Evolutionary conservation across 768 basidiomycete genomes (phyloP), one percentile per base, ranked within the genome.

Genomic region (Boletus eberwhitei): DNA sequence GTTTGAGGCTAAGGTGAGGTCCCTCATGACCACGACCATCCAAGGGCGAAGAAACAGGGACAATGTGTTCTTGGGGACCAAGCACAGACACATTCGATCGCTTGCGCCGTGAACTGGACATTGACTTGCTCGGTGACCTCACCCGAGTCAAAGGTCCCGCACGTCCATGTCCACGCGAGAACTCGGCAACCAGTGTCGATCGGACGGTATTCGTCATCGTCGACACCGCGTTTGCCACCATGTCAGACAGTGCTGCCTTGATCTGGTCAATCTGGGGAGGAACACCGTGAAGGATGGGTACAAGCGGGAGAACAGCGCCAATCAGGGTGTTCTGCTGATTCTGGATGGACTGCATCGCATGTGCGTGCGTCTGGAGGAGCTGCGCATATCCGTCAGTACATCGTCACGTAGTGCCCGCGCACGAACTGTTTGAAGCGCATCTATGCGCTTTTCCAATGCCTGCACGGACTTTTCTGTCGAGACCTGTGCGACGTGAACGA

Each of bases 251-350:
- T 8, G 52, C 31, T 4, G 47, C 17, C 52, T 64, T 70, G 48
- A 63, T 54, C 34, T 62, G 64, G 13, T 70, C 68, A 49, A 88
- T 75, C 59, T 86, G 83, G 1, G 79, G 65, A 1, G 85, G 81
- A 19, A 88, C 59, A 9, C 81, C 71, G 54, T 87, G 84, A 2
- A 88, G 55, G 5, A 86, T 70, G 26, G 87, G 85, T 3, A 86
- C 67, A 16, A 90, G 67, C 8, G 88, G 85, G 0, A 80, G 57
- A 2, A 90, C 68, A 12, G 81, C 72, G 22, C 80, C 64, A 2
- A 88, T 54, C 36, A 69, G 32, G 0, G 53, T 48, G 17, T 64
- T 65, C 21, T 67, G 64, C 29, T 67, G 66, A 16, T 68, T 62
- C 48, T 86, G 84, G 22, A 88, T 66, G 2, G 76, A 76, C 56